Base-by-base conservation (phyloP, 148 eudicot species). In the Rhododendron williamsianum region DNA sequence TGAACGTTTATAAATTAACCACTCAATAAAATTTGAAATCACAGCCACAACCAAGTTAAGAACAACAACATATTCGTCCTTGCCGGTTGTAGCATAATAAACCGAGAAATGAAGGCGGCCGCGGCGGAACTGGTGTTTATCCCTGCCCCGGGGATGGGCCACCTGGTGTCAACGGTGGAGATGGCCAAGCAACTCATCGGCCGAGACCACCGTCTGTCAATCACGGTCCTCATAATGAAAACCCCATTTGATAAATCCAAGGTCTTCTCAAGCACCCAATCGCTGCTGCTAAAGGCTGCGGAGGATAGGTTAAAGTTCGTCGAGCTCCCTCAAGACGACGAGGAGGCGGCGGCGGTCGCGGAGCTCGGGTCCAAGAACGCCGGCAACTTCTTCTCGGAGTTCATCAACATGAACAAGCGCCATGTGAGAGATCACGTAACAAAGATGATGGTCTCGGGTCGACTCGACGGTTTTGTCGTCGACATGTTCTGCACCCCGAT, bases 401-500 rank as follows among this genome's bases (percentile, higher is more conserved):
- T 80, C 6, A 11, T 88, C 18, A 63, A 63, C 33, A 51, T 33
- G 30, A 58, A 85, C 87, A 77, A 85, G 84, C 30, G 56, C 3
- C 41, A 19, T n/a, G 83, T 88, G 41, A 77, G 71, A 5, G 71
- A 76, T 10, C 38, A 67, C 3, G 41, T 23, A 2, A 73, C 30
- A 10, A 30, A 56, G 27, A 43, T 25, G 71, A 15, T 60, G 3
- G 1, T 0, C 8, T 9, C 52, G 52, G 11, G 52, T n/a, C 54
- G n/a, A n/a, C n/a, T 46, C 81, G 18, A 6, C 81, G 90, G 85
- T 9, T 79, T 90, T 38, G 41, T 90, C 77, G 19, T 90, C 41
- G 91, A 90, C 86, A 52, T 88, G 81, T 86, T 90, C 56, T 90
- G 91, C 76, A 80, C 85, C 52, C 16, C 81, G 38, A 80, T 87